A percentile compares a stretch with the other conserved stretches of the same genome.
Conservation (phyloP, 1,284 basidiomycete species). For the Cryptococcus sp. region DNA sequence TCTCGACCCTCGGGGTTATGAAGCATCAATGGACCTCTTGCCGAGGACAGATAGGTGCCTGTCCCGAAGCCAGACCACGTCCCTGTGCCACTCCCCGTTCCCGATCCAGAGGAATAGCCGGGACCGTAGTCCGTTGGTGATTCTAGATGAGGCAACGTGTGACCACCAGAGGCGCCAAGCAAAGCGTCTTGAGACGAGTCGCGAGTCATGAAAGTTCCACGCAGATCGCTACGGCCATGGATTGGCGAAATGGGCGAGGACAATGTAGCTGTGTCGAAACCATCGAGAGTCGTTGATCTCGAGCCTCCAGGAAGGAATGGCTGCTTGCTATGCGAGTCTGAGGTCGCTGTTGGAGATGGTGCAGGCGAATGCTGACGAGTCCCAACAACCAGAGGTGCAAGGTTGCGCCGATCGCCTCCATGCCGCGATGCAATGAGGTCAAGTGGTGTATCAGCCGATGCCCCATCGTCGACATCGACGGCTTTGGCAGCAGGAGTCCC, state of each 20-base stretch:
- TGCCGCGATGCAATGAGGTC: conserved; percentile 22
- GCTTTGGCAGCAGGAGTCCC: background rate
- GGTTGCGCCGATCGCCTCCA: conserved; percentile 2
- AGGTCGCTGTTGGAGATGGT: conserved; percentile 1
- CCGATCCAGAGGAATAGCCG: background rate
- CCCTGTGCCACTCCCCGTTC: conserved; percentile 1
- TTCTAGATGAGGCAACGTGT: background rate
- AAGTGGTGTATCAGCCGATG: conserved; percentile 19
- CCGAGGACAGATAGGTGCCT: background rate
- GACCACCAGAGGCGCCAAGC: conserved; percentile 13
- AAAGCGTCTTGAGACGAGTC: conserved; percentile 31
- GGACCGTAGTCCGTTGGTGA: conserved; percentile 1
- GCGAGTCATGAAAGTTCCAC: conserved; percentile 9
- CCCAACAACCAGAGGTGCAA: conserved; percentile 2
- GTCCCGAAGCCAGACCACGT: background rate
- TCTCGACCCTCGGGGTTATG: conserved; percentile 22
- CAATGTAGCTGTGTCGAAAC: background rate
- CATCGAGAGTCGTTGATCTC: background rate
- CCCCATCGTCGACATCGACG: background rate
- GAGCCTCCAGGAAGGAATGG: conserved; percentile 8
- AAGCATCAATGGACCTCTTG: conserved; percentile 28
- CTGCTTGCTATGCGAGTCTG: conserved; percentile 2
- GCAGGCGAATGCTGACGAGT: background rate
- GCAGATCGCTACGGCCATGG: conserved; percentile 1
- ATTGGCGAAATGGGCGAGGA: conserved; percentile 15